Evolutionary conservation across 805 yeast species (phyloP).

Genomic region (Candida maris): DNA sequence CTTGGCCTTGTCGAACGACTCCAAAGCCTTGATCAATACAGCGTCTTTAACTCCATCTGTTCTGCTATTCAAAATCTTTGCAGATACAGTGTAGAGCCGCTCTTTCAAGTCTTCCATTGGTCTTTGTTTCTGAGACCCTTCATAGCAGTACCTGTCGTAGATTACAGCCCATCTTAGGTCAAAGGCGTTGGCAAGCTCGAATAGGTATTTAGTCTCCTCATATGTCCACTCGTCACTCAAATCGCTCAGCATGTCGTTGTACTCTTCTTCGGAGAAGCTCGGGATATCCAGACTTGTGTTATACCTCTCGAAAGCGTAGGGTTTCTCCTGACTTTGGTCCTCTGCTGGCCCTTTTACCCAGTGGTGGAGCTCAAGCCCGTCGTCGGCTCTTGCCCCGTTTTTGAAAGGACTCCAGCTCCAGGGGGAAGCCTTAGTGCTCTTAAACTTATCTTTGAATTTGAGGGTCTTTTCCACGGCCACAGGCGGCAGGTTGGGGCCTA

Average conservation of each 20-base stretch:
- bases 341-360: slow-evolving; percentile 74
- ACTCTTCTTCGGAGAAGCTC: slow-evolving; percentile 58
- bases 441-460: slow-evolving; percentile 62
- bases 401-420: slow-evolving; percentile 73
- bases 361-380: slow-evolving; percentile 58
- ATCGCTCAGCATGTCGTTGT: slow-evolving; percentile 39
- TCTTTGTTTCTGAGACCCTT: slow-evolving; percentile 35
- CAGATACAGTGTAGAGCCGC: slow-evolving; percentile 69
- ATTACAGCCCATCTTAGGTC: slow-evolving; percentile 73
- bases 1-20: slow-evolving; percentile 59
- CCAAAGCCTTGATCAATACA: slow-evolving; percentile 55
- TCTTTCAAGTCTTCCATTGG: slow-evolving; percentile 82
- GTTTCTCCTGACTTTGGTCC: slow-evolving; percentile 24
- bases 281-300: slow-evolving; percentile 71
- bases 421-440: slow-evolving; percentile 64
- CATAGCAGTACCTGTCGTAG: slow-evolving; percentile 52
- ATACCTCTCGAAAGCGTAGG: slow-evolving; percentile 72
- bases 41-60: slow-evolving; percentile 40
- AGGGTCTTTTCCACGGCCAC: slow-evolving; percentile 47
- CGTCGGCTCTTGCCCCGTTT: slow-evolving; percentile 49
- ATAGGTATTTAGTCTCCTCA: slow-evolving; percentile 76
- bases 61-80: slow-evolving; percentile 41
- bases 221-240: slow-evolving; percentile 53
- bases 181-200: slow-evolving; percentile 55
- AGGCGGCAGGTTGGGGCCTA: slow-evolving; percentile 93